Conservation (phyloP, 768 basidiomycete species). For the Agrocybe pediades region DNA sequence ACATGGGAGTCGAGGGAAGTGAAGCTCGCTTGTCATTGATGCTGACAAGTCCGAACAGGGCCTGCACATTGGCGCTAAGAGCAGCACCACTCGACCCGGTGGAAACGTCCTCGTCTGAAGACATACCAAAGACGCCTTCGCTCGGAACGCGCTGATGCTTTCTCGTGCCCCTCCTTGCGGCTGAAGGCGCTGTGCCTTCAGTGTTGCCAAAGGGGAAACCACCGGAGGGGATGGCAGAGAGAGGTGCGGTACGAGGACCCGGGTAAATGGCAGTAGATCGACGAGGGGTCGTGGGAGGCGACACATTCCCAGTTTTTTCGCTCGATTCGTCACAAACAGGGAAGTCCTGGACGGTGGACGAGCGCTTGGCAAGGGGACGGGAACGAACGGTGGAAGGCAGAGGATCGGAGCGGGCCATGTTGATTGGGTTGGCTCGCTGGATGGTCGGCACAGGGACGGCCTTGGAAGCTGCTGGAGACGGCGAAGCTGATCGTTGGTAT, state of each 20-base stretch:
- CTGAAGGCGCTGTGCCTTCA: conserved; percentile 27
- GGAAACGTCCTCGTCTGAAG: conserved; percentile 64
- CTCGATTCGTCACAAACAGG: conserved; percentile 77
- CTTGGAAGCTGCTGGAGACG: conserved; percentile 39
- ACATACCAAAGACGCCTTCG: conserved; percentile 76
- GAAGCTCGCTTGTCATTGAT: conserved; percentile 14
- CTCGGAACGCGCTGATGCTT: conserved; percentile 65
- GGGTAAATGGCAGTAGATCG: conserved; percentile 36
- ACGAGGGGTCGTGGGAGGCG: conserved; percentile 55
- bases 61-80: conserved; percentile 23
- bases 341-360: conserved; percentile 43
- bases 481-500: conserved; percentile 28
- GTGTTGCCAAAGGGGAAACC: conserved; percentile 39
- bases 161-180: conserved; percentile 32
- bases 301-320: conserved; percentile 41
- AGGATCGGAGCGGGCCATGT: conserved; percentile 56
- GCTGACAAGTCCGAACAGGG: conserved; percentile 29
- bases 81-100: conserved; percentile 35
- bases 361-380: conserved; percentile 31
- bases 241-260: conserved; percentile 53
- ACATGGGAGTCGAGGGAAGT: conserved; percentile 8
- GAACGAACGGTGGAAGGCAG: conserved; percentile 33
- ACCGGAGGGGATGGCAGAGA: conserved; percentile 29
- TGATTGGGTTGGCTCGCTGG: conserved; percentile 18
- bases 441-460: conserved; percentile 49